Base-by-base conservation (phyloP, 164 flowering plant genomes). In the Kingdonia uniflora region DNA sequence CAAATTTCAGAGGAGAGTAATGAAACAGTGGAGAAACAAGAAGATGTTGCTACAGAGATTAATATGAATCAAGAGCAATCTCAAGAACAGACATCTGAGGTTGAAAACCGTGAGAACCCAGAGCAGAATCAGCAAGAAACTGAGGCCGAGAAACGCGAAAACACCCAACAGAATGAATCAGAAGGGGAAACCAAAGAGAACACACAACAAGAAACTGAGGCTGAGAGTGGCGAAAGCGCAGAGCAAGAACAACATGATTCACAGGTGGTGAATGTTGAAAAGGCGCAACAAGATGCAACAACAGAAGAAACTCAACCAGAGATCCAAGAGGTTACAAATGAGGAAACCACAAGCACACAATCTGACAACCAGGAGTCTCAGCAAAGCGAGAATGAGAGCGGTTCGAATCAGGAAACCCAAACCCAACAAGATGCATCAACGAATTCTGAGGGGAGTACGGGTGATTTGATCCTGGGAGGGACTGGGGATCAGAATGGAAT, bases 401-500 rank as follows among this genome's bases (percentile, higher is more conserved):
- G 43, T 14, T 22, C 45, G 5, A 51, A 56, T 20, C 39, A 46
- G 44, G 45, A 45, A 7, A 42, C 35, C 4, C 4, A 60, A 33
- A 35, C 57, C 14, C 37, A 17, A 8, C 50, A 26, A 6, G 46
- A 39, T 14, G 49, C 51, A 29, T 19, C n/a, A n/a, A n/a, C n/a
- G n/a, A n/a, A n/a, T n/a, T n/a, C 49, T 29, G 53, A 60, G 37
- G 63, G 43, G 1, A 64, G 51, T 50, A 21, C 62, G 29, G 61
- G 52, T 11, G 66, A 54, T 19, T 54, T 71, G 12, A 62, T 71
- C 38, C 61, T 68, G 2, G n/a, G 61, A 37, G 6, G 82, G 67
- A 16, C 71, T n/a, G n/a, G n/a, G n/a, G n/a, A 54, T 6, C 72
- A 54, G 37, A 51, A 82, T 5, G 90, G 74, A 48, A 85, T 80